A percentile compares a stretch with the other conserved stretches of the same genome.
Conservation (phyloP, 495 filamentous ascomycete genomes). For the Penicillium samsonianum region DNA sequence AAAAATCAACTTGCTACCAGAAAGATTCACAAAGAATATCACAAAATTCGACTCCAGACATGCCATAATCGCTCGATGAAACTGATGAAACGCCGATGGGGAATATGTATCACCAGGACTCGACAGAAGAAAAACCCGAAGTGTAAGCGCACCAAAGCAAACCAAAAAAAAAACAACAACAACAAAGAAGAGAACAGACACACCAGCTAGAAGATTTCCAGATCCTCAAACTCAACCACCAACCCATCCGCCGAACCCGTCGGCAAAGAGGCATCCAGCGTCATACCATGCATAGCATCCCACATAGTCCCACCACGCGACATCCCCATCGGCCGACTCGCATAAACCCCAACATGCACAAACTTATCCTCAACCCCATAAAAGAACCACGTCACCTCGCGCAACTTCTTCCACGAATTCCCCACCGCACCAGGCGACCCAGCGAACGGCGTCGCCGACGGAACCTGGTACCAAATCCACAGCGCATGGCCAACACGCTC, state of each 20-base stretch:
- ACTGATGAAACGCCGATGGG: slow-evolving; percentile 21
- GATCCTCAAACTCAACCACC: slow-evolving; percentile 58
- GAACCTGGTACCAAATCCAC: slow-evolving; percentile 59
- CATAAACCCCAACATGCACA: slow-evolving; percentile 58
- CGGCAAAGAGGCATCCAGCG: slow-evolving; percentile 24
- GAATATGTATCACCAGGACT: slow-evolving; percentile 25
- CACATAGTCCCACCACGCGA: slow-evolving; percentile 41
- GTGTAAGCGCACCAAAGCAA: slow-evolving; percentile 8
- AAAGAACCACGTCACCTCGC: slow-evolving; percentile 63
- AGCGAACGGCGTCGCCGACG: slow-evolving; percentile 38
- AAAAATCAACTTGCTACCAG: background rate
- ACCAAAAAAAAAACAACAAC: too few species aligned
- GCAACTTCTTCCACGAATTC: slow-evolving; percentile 56
- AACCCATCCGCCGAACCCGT: slow-evolving; percentile 42
- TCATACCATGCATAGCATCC: slow-evolving; percentile 47
- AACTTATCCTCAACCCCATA: slow-evolving; percentile 61
- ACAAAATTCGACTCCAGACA: slow-evolving; percentile 22
- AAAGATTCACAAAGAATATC: background rate
- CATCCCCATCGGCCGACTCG: slow-evolving; percentile 51
- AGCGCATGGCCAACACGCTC: slow-evolving; percentile 57
- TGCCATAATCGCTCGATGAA: slow-evolving; percentile 28
- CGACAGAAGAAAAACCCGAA: slow-evolving; percentile 7
- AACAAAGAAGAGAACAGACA: slow-evolving; percentile 10
- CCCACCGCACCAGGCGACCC: slow-evolving; percentile 43
- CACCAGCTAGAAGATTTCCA: slow-evolving; percentile 52